Evolutionary conservation across 2,329 filamentous ascomycete genomes (phyloP), one percentile per base, ranked within the genome.

Genomic region (Biscogniauxia mediterranea): DNA sequence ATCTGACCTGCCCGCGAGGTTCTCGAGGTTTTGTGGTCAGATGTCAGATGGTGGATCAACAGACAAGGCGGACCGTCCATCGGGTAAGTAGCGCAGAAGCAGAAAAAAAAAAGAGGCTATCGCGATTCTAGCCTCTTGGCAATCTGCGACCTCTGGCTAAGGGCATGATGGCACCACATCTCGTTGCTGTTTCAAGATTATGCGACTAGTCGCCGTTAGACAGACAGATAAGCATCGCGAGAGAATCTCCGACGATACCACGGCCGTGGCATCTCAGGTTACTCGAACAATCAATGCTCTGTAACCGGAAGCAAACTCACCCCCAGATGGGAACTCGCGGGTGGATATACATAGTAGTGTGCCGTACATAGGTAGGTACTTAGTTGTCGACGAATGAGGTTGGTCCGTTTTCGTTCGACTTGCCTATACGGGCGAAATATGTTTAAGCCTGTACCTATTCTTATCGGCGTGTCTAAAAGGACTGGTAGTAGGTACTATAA

Each of bases 301-400:
- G 19, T 32, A 26, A 19, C 19, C 42, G 23, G 56, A 57, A 67
- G 61, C 65, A 67, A 67, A 67, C 63, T 65, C 62, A 59, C 63
- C 65, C 57, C 65, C 57, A 61, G 61, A 61, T 56, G 60, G 63
- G 61, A 61, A 61, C 54, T 54, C 57, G 55, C 56, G 58, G 60
- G 52, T 46, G 38, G 38, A 6, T 38, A 54, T 28, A 58, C n/a
- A n/a, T n/a, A 46, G 11, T 32, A 32, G 28, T 32, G 28, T 32
- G 7, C 28, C 28, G 28, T 9, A 32, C 7, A 32, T 32, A 32
- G 23, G 23, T 23, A n/a, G n/a, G n/a, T n/a, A n/a, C n/a, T n/a
- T n/a, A 5, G 50, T 26, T 59, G 55, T 59, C 56, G 57, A 57
- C 65, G 63, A 67, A 67, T 67, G 38, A 62, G 32, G 61, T 59